phyloP scores from a whole-genome alignment of 1,284 basidiomycete genomes.

The Sporisorium exsertum region DNA sequence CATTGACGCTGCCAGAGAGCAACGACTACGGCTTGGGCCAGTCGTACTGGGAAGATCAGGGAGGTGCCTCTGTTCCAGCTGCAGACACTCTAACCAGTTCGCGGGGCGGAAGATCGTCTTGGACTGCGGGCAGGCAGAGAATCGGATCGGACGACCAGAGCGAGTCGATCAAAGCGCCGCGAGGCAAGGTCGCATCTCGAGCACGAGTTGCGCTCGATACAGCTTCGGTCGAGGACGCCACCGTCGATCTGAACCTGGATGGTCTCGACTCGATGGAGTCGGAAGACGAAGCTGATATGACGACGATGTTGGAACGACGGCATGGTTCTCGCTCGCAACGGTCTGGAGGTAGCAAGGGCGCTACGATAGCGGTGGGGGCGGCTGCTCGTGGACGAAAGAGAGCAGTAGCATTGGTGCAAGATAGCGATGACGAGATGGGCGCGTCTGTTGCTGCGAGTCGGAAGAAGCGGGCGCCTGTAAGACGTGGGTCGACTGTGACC shows the following conservation, averaged over 20 bases:
- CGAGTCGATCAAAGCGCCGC: background rate
- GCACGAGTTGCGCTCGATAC: slow-evolving; percentile 21
- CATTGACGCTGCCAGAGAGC: slow-evolving; percentile 35
- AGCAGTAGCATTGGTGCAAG: slow-evolving; percentile 15
- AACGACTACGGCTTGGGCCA: slow-evolving; percentile 44
- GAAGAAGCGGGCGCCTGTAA: background rate
- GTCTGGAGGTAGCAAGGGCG: background rate
- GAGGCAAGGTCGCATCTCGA: slow-evolving; percentile 1
- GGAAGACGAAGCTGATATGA: slow-evolving; percentile 41
- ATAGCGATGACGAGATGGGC: slow-evolving; percentile 30
- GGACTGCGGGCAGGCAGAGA: background rate
- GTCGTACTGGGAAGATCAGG: slow-evolving; percentile 25
- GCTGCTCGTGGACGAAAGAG: slow-evolving; percentile 22
- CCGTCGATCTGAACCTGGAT: slow-evolving; percentile 27
- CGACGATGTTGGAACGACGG: slow-evolving; percentile 26
- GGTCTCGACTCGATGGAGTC: slow-evolving; percentile 40
- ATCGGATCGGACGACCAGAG: slow-evolving; percentile 13
- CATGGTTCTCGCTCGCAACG: slow-evolving; percentile 20
- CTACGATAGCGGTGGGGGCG: background rate
- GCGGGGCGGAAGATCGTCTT: background rate
- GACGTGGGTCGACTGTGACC: slow-evolving; percentile 8
- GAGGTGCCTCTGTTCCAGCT: slow-evolving; percentile 3
- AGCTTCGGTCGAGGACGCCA: slow-evolving; percentile 15
- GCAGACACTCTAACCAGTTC: background rate
- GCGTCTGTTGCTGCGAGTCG: background rate